A percentile compares a stretch with the other conserved stretches of the same genome.
Conservation (phyloP, 2,329 filamentous ascomycete genomes). For the Trichoderma harzianum region DNA sequence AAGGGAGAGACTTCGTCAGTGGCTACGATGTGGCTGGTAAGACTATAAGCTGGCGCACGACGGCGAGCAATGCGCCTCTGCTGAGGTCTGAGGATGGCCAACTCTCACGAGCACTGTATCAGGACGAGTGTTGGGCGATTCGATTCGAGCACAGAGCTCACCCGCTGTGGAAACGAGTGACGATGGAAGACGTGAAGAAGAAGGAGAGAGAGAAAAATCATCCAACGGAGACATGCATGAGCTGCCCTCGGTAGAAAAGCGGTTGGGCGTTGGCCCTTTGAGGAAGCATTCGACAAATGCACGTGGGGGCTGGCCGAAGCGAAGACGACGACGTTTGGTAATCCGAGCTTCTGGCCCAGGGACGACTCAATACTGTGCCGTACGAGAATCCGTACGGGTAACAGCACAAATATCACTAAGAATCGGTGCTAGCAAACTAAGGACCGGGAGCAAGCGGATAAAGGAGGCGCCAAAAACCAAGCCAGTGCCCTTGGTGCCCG, state of each 20-base stretch:
- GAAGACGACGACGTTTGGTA: background rate
- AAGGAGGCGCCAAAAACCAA: slow-evolving; percentile 4
- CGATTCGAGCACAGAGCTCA: background rate
- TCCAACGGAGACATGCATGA: background rate
- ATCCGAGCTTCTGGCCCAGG: background rate
- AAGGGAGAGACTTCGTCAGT: slow-evolving; percentile 13
- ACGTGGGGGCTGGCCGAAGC: slow-evolving; percentile 1
- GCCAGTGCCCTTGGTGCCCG: slow-evolving; percentile 1
- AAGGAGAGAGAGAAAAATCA: background rate
- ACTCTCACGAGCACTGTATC: background rate
- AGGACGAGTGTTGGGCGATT: background rate
- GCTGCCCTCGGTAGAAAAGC: background rate
- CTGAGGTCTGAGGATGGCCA: background rate
- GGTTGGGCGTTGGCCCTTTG: slow-evolving; percentile 8
- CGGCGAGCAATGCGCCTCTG: slow-evolving; percentile 13
- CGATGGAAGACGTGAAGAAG: background rate
- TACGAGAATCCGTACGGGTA: background rate
- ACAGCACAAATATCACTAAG: background rate
- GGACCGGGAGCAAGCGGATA: slow-evolving; percentile 13
- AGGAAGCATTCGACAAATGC: background rate
- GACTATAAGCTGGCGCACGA: background rate
- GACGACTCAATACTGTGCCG: background rate
- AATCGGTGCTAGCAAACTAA: background rate
- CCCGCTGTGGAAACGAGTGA: slow-evolving; percentile 2
- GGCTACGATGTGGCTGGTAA: slow-evolving; percentile 17